Evolutionary conservation across 495 filamentous ascomycete genomes (phyloP).

Genomic region (Xanthoparmelia taractica): DNA sequence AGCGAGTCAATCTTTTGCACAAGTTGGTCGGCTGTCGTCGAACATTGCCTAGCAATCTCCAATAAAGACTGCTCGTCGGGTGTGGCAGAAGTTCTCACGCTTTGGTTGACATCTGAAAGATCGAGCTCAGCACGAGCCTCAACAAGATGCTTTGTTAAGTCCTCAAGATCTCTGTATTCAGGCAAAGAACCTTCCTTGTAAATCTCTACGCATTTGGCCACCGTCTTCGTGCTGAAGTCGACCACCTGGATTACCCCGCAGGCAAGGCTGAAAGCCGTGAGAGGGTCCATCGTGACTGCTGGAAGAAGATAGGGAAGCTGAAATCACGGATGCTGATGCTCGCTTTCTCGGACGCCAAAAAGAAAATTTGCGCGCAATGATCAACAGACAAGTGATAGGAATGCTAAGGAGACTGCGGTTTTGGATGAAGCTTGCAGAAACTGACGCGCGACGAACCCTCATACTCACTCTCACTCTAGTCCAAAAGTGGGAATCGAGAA

Average conservation of each 20-base stretch:
- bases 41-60: too few relatives aligned
- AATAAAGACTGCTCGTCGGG: background rate
- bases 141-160: background rate
- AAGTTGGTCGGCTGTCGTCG: conserved; percentile 8
- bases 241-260: conserved; percentile 35
- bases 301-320: too few relatives aligned
- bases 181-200: conserved; percentile 23
- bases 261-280: conserved; percentile 35
- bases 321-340: too few relatives aligned
- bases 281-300: conserved; percentile 35
- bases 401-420: too few relatives aligned
- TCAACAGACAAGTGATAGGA: too few relatives aligned
- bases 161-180: conserved; percentile 1
- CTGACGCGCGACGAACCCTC: too few relatives aligned
- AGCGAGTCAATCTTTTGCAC: background rate
- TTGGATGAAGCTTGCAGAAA: too few relatives aligned
- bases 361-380: too few relatives aligned
- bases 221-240: conserved; percentile 32
- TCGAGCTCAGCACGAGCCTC: background rate
- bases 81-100: too few relatives aligned
- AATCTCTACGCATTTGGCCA: conserved; percentile 27
- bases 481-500: too few relatives aligned
- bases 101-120: background rate
- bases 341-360: too few relatives aligned
- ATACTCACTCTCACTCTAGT: too few relatives aligned